These are phyloP conservation scores for Backusella morwellensis DNA, from an alignment of 192 early-diverging fungal genomes.

Conservation along the genomic window DNA sequence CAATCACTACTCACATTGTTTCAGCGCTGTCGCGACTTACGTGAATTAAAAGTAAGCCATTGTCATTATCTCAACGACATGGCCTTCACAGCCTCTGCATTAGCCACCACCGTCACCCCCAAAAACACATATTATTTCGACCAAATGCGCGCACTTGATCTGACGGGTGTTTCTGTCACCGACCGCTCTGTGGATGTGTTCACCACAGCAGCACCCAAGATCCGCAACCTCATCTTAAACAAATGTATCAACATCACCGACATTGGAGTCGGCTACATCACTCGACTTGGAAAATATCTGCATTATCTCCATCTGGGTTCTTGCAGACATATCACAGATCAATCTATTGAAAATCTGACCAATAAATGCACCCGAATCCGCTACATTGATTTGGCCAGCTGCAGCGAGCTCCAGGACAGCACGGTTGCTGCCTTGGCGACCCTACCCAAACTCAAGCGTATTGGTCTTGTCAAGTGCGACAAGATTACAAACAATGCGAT, in stretches of 20 bases:
- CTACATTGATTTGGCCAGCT: conserved; percentile 56
- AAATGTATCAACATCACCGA: conserved; percentile 55
- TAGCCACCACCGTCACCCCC: background rate
- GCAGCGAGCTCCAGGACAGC: conserved; percentile 46
- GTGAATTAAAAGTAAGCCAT: conserved; percentile 47
- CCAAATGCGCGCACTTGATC: conserved; percentile 49
- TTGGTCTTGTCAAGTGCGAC: conserved; percentile 57
- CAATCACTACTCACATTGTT: conserved; percentile 42
- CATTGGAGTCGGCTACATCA: conserved; percentile 39
- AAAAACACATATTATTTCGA: conserved; percentile 28
- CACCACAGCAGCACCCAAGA: conserved; percentile 44
- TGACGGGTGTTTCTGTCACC: conserved; percentile 48
- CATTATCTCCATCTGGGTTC: conserved; percentile 59
- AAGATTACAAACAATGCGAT: conserved; percentile 55
- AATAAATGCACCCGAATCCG: conserved; percentile 50
- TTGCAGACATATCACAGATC: conserved; percentile 49
- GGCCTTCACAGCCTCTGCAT: conserved; percentile 36
- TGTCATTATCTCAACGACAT: conserved; percentile 39
- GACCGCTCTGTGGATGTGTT: conserved; percentile 45
- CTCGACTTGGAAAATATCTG: conserved; percentile 48
- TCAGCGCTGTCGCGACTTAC: conserved; percentile 41
- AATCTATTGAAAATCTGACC: conserved; percentile 42
- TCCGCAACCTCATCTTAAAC: conserved; percentile 51
- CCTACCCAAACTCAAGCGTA: conserved; percentile 49
- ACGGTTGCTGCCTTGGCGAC: conserved; percentile 51